Percentiles rank a stretch among this genome's conserved stretches.
Evolutionary conservation across 768 basidiomycete species (phyloP).

Genomic region (Amanita molliuscula): DNA sequence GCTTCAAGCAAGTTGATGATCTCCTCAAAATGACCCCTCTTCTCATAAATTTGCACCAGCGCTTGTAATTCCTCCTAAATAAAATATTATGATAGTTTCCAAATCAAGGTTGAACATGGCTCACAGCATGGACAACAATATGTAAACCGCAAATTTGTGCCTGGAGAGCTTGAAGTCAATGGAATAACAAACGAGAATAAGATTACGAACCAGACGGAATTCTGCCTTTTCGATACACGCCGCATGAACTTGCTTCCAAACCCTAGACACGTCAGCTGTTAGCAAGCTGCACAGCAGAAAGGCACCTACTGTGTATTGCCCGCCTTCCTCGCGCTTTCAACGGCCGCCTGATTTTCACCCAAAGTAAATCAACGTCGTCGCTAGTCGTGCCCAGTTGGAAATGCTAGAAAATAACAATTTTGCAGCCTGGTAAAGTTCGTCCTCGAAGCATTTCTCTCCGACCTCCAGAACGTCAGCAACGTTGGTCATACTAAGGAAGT

Average conservation of each 20-base stretch:
- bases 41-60: conserved; percentile 78
- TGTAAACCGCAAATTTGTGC: conserved; percentile 99
- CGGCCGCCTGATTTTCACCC: conserved; percentile 95
- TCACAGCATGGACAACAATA: conserved; percentile 84
- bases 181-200: not conserved
- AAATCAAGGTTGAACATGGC: conserved; percentile 15
- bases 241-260: conserved; percentile 99
- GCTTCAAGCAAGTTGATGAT: conserved; percentile 87
- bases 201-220: conserved; percentile 65
- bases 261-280: conserved; percentile 34
- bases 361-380: conserved; percentile 98
- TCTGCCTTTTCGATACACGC: conserved; percentile 97
- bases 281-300: not conserved
- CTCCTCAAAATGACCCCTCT: conserved; percentile 89
- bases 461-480: conserved; percentile 95
- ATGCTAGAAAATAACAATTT: conserved; percentile 95
- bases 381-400: conserved; percentile 97
- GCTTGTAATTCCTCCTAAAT: conserved; percentile 66
- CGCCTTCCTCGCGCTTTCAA: conserved; percentile 98
- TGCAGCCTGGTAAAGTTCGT: conserved; percentile 94
- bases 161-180: conserved; percentile 19
- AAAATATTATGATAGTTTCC: conserved; percentile 10
- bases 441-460: conserved; percentile 99
- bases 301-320: conserved; percentile 87
- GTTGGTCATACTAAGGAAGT: conserved; percentile 97